Conservation (phyloP, 345 rosid species). For the Melastoma malabathricum region DNA sequence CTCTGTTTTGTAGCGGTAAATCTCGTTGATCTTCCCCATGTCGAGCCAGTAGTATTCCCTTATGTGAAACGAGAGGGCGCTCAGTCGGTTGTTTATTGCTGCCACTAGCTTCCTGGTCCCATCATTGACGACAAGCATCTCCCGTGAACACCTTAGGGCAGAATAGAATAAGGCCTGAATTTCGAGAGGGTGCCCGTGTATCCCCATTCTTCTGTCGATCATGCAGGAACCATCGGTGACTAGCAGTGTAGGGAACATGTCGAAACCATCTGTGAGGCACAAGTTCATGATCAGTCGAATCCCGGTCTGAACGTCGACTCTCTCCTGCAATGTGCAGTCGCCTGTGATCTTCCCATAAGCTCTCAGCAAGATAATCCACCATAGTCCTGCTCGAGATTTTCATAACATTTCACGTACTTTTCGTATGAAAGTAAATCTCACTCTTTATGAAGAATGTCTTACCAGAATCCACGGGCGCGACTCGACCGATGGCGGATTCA, state of each 20-base stretch:
- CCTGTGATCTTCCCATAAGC: slow-evolving; percentile 89
- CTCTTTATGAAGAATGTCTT: slow-evolving; percentile 1
- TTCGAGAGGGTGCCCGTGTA: slow-evolving; percentile 96
- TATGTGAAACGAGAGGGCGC: slow-evolving; percentile 79
- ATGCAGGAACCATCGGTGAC: slow-evolving; percentile 96
- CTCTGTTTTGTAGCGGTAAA: slow-evolving; percentile 87
- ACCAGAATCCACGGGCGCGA: slow-evolving; percentile 98
- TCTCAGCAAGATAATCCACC: slow-evolving; percentile 93
- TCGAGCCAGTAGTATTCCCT: slow-evolving; percentile 94
- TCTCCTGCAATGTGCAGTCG: slow-evolving; percentile 70
- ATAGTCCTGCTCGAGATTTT: slow-evolving; percentile 36
- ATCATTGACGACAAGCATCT: slow-evolving; percentile 75
- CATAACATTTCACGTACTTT: neutral
- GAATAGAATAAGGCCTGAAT: slow-evolving; percentile 94
- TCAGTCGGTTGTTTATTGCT: slow-evolving; percentile 69
- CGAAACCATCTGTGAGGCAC: slow-evolving; percentile 82
- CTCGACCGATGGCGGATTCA: slow-evolving; percentile 95
- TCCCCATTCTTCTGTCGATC: slow-evolving; percentile 97
- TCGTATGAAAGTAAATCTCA: neutral
- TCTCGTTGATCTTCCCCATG: slow-evolving; percentile 72
- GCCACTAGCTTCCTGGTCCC: slow-evolving; percentile 71
- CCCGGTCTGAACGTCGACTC: slow-evolving; percentile 97
- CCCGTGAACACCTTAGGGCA: slow-evolving; percentile 78
- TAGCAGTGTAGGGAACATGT: slow-evolving; percentile 90
- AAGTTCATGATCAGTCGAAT: slow-evolving; percentile 66